Percentiles rank a stretch among this genome's conserved stretches.
Conservation (phyloP, 176 grass and related monocot genomes). For the Oryza meyeriana region DNA sequence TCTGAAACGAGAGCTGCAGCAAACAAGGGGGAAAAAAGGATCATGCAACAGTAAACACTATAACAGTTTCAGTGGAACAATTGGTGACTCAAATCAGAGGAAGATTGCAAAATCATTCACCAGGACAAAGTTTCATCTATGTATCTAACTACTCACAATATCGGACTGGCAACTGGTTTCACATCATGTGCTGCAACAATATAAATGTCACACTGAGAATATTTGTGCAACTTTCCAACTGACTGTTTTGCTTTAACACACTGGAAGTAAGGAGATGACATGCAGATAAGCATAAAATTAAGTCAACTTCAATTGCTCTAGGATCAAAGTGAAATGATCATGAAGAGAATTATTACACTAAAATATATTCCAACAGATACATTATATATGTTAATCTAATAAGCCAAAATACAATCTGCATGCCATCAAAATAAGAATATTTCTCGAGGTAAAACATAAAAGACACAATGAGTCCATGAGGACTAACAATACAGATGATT, state of each 20-base stretch:
- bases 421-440: not conserved
- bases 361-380: not conserved
- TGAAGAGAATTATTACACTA: not conserved
- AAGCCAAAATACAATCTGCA: not conserved
- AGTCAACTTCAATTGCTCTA: not conserved
- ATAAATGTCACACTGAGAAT: not conserved
- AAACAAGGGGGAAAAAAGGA: conserved; percentile 21
- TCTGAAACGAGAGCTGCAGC: conserved; percentile 92
- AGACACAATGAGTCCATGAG: not conserved
- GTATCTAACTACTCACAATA: not conserved
- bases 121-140: not conserved
- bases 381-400: not conserved
- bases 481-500: not conserved
- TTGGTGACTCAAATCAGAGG: not conserved
- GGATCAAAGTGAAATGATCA: not conserved
- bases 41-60: conserved; percentile 16
- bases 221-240: not conserved
- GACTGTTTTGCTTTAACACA: not conserved
- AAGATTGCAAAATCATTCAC: not conserved
- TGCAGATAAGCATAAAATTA: not conserved
- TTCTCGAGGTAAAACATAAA: not conserved
- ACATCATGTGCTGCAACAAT: not conserved
- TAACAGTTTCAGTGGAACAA: conserved; percentile 12
- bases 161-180: not conserved
- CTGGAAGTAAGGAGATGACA: not conserved